These are phyloP conservation scores for Solanum peruvianum DNA, from an alignment of 257 asterid genomes.

Conservation along the genomic window DNA sequence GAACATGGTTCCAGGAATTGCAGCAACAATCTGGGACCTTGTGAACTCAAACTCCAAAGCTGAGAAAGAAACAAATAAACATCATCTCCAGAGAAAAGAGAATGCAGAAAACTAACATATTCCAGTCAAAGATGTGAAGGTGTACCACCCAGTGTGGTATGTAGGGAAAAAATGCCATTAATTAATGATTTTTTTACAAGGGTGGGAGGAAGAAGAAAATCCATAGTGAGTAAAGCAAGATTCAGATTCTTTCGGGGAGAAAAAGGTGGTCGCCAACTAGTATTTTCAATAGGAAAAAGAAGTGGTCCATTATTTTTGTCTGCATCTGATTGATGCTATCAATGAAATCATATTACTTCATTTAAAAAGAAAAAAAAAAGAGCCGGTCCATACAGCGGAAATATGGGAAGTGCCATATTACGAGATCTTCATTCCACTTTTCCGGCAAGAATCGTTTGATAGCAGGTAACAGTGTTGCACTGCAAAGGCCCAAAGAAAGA, in stretches of 20 bases:
- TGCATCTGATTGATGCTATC: neutral
- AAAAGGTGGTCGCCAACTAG: neutral
- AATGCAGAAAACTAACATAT: neutral
- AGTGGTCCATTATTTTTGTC: neutral
- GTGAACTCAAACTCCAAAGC: conserved; percentile 91
- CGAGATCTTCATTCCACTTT: conserved; percentile 69
- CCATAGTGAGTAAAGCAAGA: neutral
- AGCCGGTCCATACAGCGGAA: conserved; percentile 34
- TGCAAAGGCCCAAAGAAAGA: conserved; percentile 19
- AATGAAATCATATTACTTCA: neutral
- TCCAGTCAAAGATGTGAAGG: neutral
- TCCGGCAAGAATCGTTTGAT: conserved; percentile 65
- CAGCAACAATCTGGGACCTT: conserved; percentile 72
- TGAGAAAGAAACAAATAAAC: conserved; percentile 22
- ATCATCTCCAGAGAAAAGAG: neutral
- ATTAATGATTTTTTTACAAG: neutral
- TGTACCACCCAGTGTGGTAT: neutral
- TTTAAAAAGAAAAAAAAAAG: neutral
- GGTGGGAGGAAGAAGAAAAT: neutral
- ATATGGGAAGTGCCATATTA: conserved; percentile 65
- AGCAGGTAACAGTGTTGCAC: conserved; percentile 85
- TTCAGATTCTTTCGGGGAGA: neutral
- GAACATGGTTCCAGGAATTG: conserved; percentile 89
- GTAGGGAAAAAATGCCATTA: neutral
- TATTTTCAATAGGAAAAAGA: neutral